Evolutionary conservation across 2,329 filamentous ascomycete species (phyloP), one percentile per base, ranked within the genome.

Genomic region (Penicillium sp.): DNA sequence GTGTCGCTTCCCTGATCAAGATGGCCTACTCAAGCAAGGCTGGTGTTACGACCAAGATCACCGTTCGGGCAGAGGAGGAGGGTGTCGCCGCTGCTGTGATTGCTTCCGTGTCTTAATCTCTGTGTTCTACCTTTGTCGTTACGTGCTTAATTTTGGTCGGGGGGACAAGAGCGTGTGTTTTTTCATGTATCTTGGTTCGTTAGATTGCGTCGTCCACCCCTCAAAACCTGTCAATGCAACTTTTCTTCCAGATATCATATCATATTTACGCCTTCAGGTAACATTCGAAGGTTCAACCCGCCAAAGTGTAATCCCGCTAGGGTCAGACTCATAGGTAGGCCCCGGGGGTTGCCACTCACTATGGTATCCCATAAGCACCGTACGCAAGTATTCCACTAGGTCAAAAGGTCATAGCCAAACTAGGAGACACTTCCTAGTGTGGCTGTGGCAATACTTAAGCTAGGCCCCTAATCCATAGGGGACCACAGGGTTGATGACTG

Each of bases 31-130:
- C 91, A 58, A 86, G 89, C 67, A 96, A 95, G 83, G 88, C 88
- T 47, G 94, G 94, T 49, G 92, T 97, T 24, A 97, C 94, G 55
- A 95, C 93, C 69, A 97, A 97, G 84, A 91, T 99, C 66, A 90
- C 88, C 49, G 90, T 93, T 57, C 85, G 94, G 71, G 90, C 89
- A 73, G 94, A 99, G 75, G 94, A 99, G 77, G 91, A 94, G 71
- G 91, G 91, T 52, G 86, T 99, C 69, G 92, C 94, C 58, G 83
- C 86, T 56, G 81, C 95, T 74, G 86, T 97, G 57, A 84, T 97
- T 71, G 90, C 86, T 63, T 92, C 91, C 66, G 87, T 97, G 72
- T 87, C 90, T 72, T 95, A 85, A 83, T 59, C 55, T 60, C 62
- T 65, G 52, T 67, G 53, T 60, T 64, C 56, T 53, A 39, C 48